Base-by-base conservation (phyloP, 257 asterid genomes). In the Nicotiana tomentosiformis region DNA sequence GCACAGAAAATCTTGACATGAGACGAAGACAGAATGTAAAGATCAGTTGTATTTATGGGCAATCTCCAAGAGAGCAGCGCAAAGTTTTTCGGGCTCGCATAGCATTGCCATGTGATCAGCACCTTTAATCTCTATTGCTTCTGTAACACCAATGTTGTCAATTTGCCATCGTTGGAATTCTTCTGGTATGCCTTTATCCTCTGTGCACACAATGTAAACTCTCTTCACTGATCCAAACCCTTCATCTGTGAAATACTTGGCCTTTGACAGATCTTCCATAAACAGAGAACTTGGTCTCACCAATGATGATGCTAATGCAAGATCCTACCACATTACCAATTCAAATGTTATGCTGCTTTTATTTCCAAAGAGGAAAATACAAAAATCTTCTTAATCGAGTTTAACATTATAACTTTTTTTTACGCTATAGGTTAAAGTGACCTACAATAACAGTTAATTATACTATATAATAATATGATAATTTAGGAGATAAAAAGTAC, bases 31-130 rank as follows among this genome's bases (percentile, higher is more conserved):
- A 69, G 1, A 17, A 15, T 8, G 18, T 20, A 15, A 5, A 70
- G 3, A 46, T 65, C 17, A 60, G 3, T 61, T 61, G 53, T 67
- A 84, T 33, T 57, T 69, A 35, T 46, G 20, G 7, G 88, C 87
- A 10, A 92, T 83, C 70, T 90, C 89, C 62, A 86, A 29, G 29
- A 92, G 83, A 88, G 2, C 60, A 18, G 72, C 76, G 64, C 69
- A 90, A 68, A 92, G 84, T 1, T 87, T 12, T 7, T 55, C 17
- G 0, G 97, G 90, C 46, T 2, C 84, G 17, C 90, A 74, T 14
- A 90, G 18, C 95, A 92, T 89, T 32, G 89, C 16, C 97, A 87
- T 89, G 81, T 92, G 95, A 68, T 92, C 95, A 2, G 90, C 87
- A 30, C 85, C 80, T 67, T 83, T 82, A 0, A 90, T 80, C 67